phyloP scores from a whole-genome alignment of 2,329 filamentous ascomycete genomes.

The Pyrenophora graminea region DNA sequence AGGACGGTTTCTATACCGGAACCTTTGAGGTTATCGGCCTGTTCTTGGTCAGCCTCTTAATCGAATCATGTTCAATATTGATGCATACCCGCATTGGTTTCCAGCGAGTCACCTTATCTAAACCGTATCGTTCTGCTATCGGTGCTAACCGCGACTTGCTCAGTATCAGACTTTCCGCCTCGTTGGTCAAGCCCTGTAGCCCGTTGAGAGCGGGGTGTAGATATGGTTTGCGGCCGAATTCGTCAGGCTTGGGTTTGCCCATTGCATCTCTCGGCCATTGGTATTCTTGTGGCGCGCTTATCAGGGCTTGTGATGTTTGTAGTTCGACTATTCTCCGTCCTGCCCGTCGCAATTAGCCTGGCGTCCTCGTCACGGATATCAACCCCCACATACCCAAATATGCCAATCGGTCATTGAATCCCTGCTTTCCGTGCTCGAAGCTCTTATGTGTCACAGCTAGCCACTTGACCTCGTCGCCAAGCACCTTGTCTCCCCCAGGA shows the following conservation, averaged over 20 bases:
- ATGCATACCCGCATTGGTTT: constrained; percentile 75
- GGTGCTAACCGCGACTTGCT: constrained; percentile 67
- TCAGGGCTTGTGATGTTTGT: constrained; percentile 66
- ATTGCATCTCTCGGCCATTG: constrained; percentile 25
- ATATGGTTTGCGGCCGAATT: constrained; percentile 65
- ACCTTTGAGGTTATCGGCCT: constrained; percentile 68
- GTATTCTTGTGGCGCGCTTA: constrained; percentile 53
- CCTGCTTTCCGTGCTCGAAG: constrained; percentile 91
- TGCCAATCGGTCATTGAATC: constrained; percentile 92
- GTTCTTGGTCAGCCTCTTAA: constrained; percentile 3
- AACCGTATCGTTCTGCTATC: constrained; percentile 70
- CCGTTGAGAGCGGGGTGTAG: constrained; percentile 70
- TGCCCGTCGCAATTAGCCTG: constrained; percentile 31
- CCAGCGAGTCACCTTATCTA: constrained; percentile 82
- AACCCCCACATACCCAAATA: constrained; percentile 68
- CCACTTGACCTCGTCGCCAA: constrained; percentile 95
- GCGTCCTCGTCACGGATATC: no score
- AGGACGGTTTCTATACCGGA: constrained; percentile 79
- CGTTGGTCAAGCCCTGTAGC: constrained; percentile 70
- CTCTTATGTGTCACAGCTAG: constrained; percentile 96
- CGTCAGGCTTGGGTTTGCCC: constrained; percentile 31
- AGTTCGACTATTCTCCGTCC: constrained; percentile 68
- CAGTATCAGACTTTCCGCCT: constrained; percentile 65
- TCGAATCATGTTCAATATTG: not conserved
- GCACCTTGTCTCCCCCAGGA: constrained; percentile 68